These are phyloP conservation scores for Podila horticola DNA, from an alignment of 192 early-diverging fungal species.

Conservation along the genomic window DNA sequence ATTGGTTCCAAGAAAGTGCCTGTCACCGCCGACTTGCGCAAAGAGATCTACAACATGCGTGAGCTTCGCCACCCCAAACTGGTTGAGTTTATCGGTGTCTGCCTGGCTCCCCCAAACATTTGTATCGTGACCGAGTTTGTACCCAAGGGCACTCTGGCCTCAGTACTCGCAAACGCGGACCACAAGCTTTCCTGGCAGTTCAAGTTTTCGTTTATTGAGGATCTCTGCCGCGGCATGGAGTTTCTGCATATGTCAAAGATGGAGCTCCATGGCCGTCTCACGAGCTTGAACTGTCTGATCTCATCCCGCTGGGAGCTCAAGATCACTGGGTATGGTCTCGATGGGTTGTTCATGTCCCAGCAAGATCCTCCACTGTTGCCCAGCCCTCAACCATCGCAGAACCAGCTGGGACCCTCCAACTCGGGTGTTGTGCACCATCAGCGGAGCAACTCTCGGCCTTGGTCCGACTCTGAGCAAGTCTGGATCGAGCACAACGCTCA, in stretches of 20 bases:
- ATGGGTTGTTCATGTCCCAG: constrained; percentile 43
- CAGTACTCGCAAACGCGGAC: constrained; percentile 52
- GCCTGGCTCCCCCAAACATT: constrained; percentile 34
- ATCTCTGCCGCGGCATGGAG: constrained; percentile 55
- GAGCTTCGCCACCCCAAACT: constrained; percentile 54
- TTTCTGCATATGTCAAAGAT: constrained; percentile 60
- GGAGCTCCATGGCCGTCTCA: constrained; percentile 51
- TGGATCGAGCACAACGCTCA: not conserved
- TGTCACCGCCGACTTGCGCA: constrained; percentile 35
- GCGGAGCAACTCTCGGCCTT: not conserved
- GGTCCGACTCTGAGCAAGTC: not conserved
- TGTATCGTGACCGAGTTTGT: constrained; percentile 57
- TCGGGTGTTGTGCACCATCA: not conserved
- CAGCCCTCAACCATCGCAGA: not conserved
- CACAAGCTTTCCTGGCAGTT: constrained; percentile 58
- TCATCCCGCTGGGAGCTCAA: constrained; percentile 57
- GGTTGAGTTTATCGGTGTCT: constrained; percentile 55
- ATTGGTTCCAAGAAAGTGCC: constrained; percentile 40
- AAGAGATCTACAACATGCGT: constrained; percentile 50
- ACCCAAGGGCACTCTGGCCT: constrained; percentile 51
- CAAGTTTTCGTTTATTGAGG: constrained; percentile 57
- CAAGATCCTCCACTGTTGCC: not conserved
- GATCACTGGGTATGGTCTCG: constrained; percentile 54
- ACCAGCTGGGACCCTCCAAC: not conserved
- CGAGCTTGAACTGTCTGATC: constrained; percentile 52